Evolutionary conservation across 2,329 filamentous ascomycete species (phyloP), one percentile per base, ranked within the genome.

Genomic region (Penicillium psychrosexuale): DNA sequence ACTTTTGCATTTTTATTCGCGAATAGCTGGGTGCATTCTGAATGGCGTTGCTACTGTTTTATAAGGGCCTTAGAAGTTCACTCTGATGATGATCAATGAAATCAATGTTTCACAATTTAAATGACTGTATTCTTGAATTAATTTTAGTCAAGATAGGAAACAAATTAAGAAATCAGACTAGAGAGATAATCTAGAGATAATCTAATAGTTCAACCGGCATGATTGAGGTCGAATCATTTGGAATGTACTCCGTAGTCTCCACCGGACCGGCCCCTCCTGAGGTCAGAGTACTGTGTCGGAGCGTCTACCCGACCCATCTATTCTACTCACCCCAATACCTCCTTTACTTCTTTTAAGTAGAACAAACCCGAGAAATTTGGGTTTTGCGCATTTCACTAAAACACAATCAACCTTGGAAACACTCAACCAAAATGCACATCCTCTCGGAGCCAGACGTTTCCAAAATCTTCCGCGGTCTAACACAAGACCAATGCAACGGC

Each of bases 361-460:
- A 11, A 11, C 1, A 27, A 36, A 36, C 15, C 28, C 19, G 3
- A 27, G 13, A 27, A 33, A 11, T 11, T 15, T 7, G 8, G 3
- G 8, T 5, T n/a, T 17, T 8, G n/a, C n/a, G 8, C 8, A 33
- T 37, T 2, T 22, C 15, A 24, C 9, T 13, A 39, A n/a, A 2
- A 13, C 9, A 34, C 28, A 37, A 33, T 15, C 37, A 56, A 24
- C 22, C 4, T 24, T 24, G 22, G 22, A 36, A 11, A 11, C 46
- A 11, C 13, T 15, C 39, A 39, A 27, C n/a, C 53, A 65, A 45
- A 19, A 74, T 74, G 71, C 68, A 71, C 39, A 60, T 73, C 27
- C 61, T 74, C 42, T 62, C 70, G 13, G 72, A 73, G 48, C 65
- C 68, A 33, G 59, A 66, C 11, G 67, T 76, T 33, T 61, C 66